Conservation (phyloP, 176 grass and related monocot genomes). For the Ananas comosus region DNA sequence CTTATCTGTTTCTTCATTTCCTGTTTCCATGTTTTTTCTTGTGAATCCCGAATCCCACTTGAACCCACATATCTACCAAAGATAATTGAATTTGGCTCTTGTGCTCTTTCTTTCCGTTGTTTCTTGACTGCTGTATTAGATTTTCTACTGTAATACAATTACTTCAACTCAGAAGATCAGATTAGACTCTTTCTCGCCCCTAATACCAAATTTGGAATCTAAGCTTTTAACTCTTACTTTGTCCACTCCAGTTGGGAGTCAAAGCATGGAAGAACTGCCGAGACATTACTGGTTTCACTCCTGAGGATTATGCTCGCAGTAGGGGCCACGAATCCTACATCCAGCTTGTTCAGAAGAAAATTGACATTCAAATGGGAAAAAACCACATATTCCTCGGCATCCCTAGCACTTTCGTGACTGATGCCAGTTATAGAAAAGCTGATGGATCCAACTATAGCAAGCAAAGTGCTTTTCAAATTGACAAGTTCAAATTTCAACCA, state of each 20-base stretch:
- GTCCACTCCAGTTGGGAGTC: slow-evolving; percentile 53
- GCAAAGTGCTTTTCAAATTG: slow-evolving; percentile 38
- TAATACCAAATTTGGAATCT: slow-evolving; percentile 4
- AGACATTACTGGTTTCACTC: slow-evolving; percentile 54
- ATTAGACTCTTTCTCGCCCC: not conserved
- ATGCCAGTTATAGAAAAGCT: slow-evolving; percentile 15
- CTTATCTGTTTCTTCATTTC: too few species aligned
- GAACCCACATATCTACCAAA: too few species aligned
- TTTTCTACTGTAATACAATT: too few species aligned
- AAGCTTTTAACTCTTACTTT: not conserved
- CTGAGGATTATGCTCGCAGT: slow-evolving; percentile 67
- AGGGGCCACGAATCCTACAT: slow-evolving; percentile 48
- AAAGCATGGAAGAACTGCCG: slow-evolving; percentile 55
- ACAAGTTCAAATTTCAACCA: slow-evolving; percentile 22
- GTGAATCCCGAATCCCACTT: too few species aligned
- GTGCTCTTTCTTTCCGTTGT: too few species aligned
- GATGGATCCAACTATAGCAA: slow-evolving; percentile 31
- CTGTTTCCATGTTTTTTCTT: too few species aligned
- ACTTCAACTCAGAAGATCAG: too few species aligned
- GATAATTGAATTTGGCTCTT: too few species aligned
- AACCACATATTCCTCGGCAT: slow-evolving; percentile 54
- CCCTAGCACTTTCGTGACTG: slow-evolving; percentile 22
- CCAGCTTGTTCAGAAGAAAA: slow-evolving; percentile 77
- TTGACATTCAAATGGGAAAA: slow-evolving; percentile 57
- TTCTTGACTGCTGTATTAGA: too few species aligned